These are phyloP conservation scores for Chaetomiaceae sp. DNA, from an alignment of 2,329 filamentous ascomycete genomes.

Conservation along the genomic window DNA sequence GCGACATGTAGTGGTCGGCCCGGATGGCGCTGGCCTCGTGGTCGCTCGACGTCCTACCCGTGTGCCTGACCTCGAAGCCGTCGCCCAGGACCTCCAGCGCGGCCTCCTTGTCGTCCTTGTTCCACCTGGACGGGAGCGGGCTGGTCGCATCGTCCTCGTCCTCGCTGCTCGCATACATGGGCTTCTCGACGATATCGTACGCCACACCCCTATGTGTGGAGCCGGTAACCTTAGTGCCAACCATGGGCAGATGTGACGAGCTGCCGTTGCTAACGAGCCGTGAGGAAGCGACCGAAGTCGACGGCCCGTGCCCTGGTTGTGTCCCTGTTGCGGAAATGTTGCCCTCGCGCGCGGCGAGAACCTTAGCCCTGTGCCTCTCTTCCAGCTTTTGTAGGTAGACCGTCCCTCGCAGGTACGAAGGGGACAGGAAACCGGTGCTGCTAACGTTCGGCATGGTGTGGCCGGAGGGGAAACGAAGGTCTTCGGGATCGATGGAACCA, in stretches of 20 bases:
- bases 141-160: slow-evolving; percentile 53
- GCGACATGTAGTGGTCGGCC: slow-evolving; percentile 79
- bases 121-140: slow-evolving; percentile 78
- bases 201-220: slow-evolving; percentile 67
- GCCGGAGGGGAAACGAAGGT: slow-evolving; percentile 15
- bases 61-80: slow-evolving; percentile 64
- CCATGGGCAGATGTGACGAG: slow-evolving; percentile 5
- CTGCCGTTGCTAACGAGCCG: slow-evolving; percentile 11
- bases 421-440: slow-evolving; percentile 62
- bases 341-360: slow-evolving; percentile 44
- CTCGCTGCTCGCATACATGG: slow-evolving; percentile 42
- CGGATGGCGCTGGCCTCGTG: slow-evolving; percentile 78
- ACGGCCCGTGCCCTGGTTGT: not conserved
- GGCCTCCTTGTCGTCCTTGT: slow-evolving; percentile 64
- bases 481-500: slow-evolving; percentile 16
- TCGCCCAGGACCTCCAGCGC: slow-evolving; percentile 69
- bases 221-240: slow-evolving; percentile 50
- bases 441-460: slow-evolving; percentile 12
- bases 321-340: slow-evolving; percentile 28
- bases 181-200: slow-evolving; percentile 77
- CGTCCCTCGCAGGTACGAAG: slow-evolving; percentile 75
- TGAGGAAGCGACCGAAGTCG: not conserved
- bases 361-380: slow-evolving; percentile 59
- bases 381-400: slow-evolving; percentile 72
- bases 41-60: slow-evolving; percentile 45